A percentile compares a stretch with the other conserved stretches of the same genome.
Conservation (phyloP, 257 asterid genomes). For the Nicotiana undulata region DNA sequence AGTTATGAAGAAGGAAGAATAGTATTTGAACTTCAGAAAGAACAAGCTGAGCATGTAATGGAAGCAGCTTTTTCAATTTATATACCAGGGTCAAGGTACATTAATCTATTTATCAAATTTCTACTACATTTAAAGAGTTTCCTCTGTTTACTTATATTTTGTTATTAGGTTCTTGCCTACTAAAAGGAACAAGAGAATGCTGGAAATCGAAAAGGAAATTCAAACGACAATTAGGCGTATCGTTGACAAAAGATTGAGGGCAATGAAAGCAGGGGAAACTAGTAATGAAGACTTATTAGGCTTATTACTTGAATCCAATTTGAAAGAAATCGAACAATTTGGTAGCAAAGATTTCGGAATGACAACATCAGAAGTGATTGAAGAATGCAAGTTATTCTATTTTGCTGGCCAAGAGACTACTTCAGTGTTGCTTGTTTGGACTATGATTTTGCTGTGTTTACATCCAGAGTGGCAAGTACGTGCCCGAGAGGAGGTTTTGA, state of each 20-base stretch:
- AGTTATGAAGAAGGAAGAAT: slow-evolving; percentile 41
- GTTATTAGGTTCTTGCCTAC: slow-evolving; percentile 31
- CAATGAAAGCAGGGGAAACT: slow-evolving; percentile 11
- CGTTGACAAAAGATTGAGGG: slow-evolving; percentile 26
- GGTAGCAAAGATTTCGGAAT: slow-evolving; percentile 10
- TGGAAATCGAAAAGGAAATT: slow-evolving; percentile 8
- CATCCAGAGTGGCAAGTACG: slow-evolving; percentile 28
- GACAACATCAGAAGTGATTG: slow-evolving; percentile 17
- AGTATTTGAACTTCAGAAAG: slow-evolving; percentile 35
- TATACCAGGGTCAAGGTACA: slow-evolving; percentile 43
- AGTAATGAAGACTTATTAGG: slow-evolving; percentile 13
- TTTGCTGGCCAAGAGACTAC: slow-evolving; percentile 61
- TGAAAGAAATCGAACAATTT: slow-evolving; percentile 5
- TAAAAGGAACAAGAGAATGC: slow-evolving; percentile 22
- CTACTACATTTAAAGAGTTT: background rate
- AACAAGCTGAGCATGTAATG: slow-evolving; percentile 27
- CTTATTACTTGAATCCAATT: slow-evolving; percentile 14
- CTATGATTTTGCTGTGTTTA: slow-evolving; percentile 28
- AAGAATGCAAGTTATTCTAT: slow-evolving; percentile 53
- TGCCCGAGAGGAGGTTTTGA: slow-evolving; percentile 27
- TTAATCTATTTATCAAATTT: background rate
- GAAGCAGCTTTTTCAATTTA: slow-evolving; percentile 12
- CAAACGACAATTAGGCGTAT: slow-evolving; percentile 13
- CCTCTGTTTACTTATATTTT: background rate
- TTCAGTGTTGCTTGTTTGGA: slow-evolving; percentile 44